Evolutionary conservation across 2,329 filamentous ascomycete genomes (phyloP).

Genomic region (Dactylellina haptotyla): DNA sequence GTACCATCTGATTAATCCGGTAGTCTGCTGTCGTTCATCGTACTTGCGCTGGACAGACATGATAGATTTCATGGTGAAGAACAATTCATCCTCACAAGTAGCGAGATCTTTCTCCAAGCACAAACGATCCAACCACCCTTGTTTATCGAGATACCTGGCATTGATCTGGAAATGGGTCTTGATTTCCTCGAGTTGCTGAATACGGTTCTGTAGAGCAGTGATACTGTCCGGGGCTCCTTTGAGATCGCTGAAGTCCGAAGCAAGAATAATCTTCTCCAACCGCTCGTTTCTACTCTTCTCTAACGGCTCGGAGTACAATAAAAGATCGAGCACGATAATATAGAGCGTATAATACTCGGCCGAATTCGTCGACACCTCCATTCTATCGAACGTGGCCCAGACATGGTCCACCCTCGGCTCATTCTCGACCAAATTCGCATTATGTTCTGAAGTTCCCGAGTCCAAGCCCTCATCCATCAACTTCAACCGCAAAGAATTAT

Average conservation of each 20-base stretch:
- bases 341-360: constrained; percentile 98
- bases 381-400: constrained; percentile 94
- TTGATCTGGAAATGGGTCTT: constrained; percentile 96
- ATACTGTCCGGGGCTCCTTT: constrained; percentile 94
- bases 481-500: constrained; percentile 94
- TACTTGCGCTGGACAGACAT: constrained; percentile 91
- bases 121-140: constrained; percentile 90
- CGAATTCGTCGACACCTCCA: constrained; percentile 95
- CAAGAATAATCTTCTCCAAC: constrained; percentile 97
- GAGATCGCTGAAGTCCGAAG: constrained; percentile 97
- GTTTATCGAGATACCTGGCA: constrained; percentile 82
- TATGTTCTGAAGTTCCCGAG: constrained; percentile 61
- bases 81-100: constrained; percentile 92
- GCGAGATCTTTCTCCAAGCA: constrained; percentile 88
- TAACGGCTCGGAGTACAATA: constrained; percentile 94
- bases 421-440: constrained; percentile 67
- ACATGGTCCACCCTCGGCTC: constrained; percentile 93
- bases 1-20: constrained; percentile 86
- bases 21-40: constrained; percentile 77
- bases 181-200: constrained; percentile 93
- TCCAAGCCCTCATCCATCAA: constrained; percentile 86
- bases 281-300: constrained; percentile 97
- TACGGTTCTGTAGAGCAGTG: constrained; percentile 86
- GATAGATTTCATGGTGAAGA: constrained; percentile 99
- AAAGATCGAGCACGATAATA: constrained; percentile 92